Base-by-base conservation (phyloP, 345 rosid species). In the Citrus sp. region DNA sequence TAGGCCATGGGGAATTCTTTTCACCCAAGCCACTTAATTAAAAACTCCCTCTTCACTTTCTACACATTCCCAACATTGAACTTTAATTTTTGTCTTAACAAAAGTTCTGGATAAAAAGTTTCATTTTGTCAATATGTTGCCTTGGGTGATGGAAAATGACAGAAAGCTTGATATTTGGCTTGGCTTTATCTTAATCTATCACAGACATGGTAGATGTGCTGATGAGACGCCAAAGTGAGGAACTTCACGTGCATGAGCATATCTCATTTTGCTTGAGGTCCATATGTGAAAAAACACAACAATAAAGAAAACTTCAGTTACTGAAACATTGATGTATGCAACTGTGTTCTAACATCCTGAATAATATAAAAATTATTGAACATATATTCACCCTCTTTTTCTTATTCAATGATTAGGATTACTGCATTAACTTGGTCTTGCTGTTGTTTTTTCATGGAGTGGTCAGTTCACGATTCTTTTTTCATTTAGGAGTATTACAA, bases 401-500 rank as follows among this genome's bases (percentile, higher is more conserved):
- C 73, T 19, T 49, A 27, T 28, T 21, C 67, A 37, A 56, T 14
- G 22, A 37, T n/a, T 28, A 49, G 49, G 34, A 42, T 38, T 64
- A 73, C 67, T 56, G 55, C 70, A 75, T 14, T 16, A 67, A 37
- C 63, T 83, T 27, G 67, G 58, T 34, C 13, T 21, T 14, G 1
- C 19, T 2, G 13, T 4, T 9, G 66, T 13, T 58, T 49, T 30
- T 30, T 65, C 7, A 21, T 28, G 22, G 28, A n/a, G 55, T 28
- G 1, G 37, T 37, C 56, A 56, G 63, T 82, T 73, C 69, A 37
- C 24, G 21, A 0, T 71, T 35, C 46, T 28, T 69, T 61, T 19
- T 65, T 42, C 49, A 63, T 76, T 67, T 84, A 95, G 97, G 99
- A 93, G 81, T 96, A 96, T 87, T 92, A 96, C 71, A 84, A 89